Conservation (phyloP, 768 basidiomycete genomes). For the Hypholoma fasciculare region DNA sequence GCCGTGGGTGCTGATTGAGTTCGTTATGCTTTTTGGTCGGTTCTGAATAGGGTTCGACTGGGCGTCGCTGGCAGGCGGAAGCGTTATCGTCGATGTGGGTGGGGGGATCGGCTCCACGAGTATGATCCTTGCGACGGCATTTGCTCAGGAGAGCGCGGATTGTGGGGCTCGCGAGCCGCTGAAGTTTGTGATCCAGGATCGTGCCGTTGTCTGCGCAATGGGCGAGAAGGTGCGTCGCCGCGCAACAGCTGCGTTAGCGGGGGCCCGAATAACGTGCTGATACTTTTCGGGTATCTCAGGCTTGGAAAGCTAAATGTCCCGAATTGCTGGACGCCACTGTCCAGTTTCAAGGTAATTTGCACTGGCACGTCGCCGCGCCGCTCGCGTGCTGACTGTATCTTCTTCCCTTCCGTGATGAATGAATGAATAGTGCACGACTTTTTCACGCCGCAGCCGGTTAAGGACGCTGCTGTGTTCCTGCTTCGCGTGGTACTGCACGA, state of each 20-base stretch:
- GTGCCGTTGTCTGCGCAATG: conserved; percentile 55
- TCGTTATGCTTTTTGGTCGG: background rate
- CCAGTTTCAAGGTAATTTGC: conserved; percentile 47
- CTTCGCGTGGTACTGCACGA: conserved; percentile 76
- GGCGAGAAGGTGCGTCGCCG: conserved; percentile 42
- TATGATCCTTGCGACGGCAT: conserved; percentile 36
- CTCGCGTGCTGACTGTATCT: background rate
- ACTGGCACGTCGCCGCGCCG: background rate
- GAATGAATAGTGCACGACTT: conserved; percentile 63
- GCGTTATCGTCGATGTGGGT: conserved; percentile 67
- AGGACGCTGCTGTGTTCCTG: conserved; percentile 62
- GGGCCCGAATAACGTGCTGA: background rate
- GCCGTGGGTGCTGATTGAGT: too few species aligned
- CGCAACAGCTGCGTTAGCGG: background rate
- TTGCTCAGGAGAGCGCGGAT: conserved; percentile 25
- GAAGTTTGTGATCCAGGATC: conserved; percentile 64
- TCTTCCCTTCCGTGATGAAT: background rate
- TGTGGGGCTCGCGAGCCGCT: conserved; percentile 21
- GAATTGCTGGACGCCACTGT: conserved; percentile 56
- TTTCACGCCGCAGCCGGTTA: conserved; percentile 61
- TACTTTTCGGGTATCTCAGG: conserved; percentile 25
- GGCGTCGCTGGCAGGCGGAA: conserved; percentile 48
- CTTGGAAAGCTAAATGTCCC: conserved; percentile 61
- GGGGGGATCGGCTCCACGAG: conserved; percentile 63
- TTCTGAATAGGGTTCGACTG: conserved; percentile 57